Evolutionary conservation across 257 asterid species (phyloP).

Genomic region (Echites panduratus): DNA sequence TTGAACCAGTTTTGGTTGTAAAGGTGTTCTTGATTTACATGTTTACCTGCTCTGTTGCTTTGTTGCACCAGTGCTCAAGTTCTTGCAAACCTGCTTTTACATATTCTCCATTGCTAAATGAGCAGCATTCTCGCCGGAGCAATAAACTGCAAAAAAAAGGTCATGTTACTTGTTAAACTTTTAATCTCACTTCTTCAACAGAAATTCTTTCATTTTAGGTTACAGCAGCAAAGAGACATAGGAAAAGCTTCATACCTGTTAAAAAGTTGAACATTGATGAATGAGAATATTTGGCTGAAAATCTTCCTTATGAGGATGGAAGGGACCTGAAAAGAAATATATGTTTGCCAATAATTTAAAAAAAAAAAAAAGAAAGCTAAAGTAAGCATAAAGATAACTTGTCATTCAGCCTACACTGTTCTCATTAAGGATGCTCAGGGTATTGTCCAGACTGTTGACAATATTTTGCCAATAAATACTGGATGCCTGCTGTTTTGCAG

Average conservation of each 20-base stretch:
- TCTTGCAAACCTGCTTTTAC: slow-evolving; percentile 90
- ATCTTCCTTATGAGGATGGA: slow-evolving; percentile 63
- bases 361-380: slow-evolving; percentile 9
- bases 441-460: slow-evolving; percentile 55
- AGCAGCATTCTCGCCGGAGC: slow-evolving; percentile 95
- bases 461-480: slow-evolving; percentile 79
- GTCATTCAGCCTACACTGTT: slow-evolving; percentile 44
- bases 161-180: slow-evolving; percentile 11
- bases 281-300: slow-evolving; percentile 88
- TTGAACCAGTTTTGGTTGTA: slow-evolving; percentile 13
- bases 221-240: slow-evolving; percentile 2
- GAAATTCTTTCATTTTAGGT: not conserved
- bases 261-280: slow-evolving; percentile 92
- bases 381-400: slow-evolving; percentile 11
- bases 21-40: slow-evolving; percentile 1
- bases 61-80: slow-evolving; percentile 74
- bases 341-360: slow-evolving; percentile 7
- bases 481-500: slow-evolving; percentile 67
- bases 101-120: slow-evolving; percentile 92
- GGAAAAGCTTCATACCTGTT: slow-evolving; percentile 50
- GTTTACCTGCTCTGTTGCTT: slow-evolving; percentile 60
- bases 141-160: slow-evolving; percentile 49
- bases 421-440: slow-evolving; percentile 61
- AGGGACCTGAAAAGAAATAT: slow-evolving; percentile 52
- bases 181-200: slow-evolving; percentile 6